phyloP scores from a whole-genome alignment of 2,329 filamentous ascomycete species.

The Nakataea oryzae region DNA sequence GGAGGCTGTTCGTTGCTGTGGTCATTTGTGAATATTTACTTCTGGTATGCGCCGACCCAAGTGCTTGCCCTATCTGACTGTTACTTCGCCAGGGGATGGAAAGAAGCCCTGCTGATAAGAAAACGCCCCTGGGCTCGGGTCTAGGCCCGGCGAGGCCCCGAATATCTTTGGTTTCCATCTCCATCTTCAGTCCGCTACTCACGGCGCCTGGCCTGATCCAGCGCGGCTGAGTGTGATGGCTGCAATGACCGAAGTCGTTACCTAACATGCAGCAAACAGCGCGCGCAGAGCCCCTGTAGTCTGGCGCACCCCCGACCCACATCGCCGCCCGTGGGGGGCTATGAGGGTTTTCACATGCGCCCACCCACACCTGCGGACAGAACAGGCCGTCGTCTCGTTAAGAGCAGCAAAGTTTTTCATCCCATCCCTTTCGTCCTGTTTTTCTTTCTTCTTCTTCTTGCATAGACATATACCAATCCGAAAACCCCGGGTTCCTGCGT shows the following conservation, averaged over 20 bases:
- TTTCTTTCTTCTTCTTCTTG: no score
- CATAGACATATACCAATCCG: background rate
- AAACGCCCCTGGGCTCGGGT: background rate
- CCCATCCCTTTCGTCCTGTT: background rate
- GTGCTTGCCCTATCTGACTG: no score
- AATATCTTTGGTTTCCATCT: background rate
- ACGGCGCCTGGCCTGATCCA: background rate
- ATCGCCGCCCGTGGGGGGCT: background rate
- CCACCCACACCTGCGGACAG: background rate
- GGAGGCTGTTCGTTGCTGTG: background rate
- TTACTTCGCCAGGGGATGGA: background rate
- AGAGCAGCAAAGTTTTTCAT: background rate
- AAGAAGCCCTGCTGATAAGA: background rate
- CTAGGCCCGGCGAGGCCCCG: no score
- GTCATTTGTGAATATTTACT: background rate
- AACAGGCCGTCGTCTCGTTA: background rate
- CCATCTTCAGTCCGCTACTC: no score
- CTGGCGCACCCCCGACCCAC: background rate
- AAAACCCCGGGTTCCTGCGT: background rate
- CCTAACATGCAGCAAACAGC: background rate
- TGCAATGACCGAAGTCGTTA: background rate
- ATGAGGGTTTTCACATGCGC: background rate
- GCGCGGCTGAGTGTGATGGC: background rate
- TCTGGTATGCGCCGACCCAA: background rate
- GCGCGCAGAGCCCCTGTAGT: background rate